Evolutionary conservation across 2,329 filamentous ascomycete species (phyloP).

Genomic region (Microcyclosporella mali): DNA sequence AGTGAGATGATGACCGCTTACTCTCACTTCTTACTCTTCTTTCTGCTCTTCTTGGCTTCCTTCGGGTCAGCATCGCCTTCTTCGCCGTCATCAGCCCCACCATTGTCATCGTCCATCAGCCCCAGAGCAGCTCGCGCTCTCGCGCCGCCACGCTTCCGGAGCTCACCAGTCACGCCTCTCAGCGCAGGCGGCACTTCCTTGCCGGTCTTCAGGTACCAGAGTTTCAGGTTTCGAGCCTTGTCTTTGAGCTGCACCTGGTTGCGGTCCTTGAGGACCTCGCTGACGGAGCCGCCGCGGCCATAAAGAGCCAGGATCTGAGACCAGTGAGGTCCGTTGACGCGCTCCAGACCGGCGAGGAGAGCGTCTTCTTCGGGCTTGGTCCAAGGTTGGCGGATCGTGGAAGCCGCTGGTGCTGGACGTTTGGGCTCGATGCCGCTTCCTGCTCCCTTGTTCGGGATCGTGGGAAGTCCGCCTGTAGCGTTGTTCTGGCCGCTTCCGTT

Average conservation of each 20-base stretch:
- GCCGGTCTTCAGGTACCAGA: conserved; percentile 87
- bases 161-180: conserved; percentile 79
- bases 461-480: conserved; percentile 3
- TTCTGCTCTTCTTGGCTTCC: conserved; percentile 4
- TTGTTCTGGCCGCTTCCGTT: conserved; percentile 4
- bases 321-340: conserved; percentile 88
- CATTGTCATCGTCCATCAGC: conserved; percentile 12
- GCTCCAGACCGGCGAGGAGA: conserved; percentile 78
- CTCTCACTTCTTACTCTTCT: conserved; percentile 14
- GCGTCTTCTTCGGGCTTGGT: conserved; percentile 84
- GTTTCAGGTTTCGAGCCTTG: conserved; percentile 81
- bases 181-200: conserved; percentile 86
- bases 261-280: conserved; percentile 76
- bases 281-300: conserved; percentile 71
- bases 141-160: conserved; percentile 59
- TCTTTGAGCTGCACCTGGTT: conserved; percentile 91
- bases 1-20: too few species aligned
- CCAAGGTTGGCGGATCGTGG: conserved; percentile 62
- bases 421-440: conserved; percentile 2
- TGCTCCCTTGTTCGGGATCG: conserved; percentile 4
- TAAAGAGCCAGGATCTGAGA: conserved; percentile 84
- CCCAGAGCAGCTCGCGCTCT: conserved; percentile 31
- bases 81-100: conserved; percentile 8
- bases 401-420: conserved; percentile 12
- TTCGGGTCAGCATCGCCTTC: neutral